Conservation (phyloP, 2,329 filamentous ascomycete species). For the Tolypocladium cylindrosporum region DNA sequence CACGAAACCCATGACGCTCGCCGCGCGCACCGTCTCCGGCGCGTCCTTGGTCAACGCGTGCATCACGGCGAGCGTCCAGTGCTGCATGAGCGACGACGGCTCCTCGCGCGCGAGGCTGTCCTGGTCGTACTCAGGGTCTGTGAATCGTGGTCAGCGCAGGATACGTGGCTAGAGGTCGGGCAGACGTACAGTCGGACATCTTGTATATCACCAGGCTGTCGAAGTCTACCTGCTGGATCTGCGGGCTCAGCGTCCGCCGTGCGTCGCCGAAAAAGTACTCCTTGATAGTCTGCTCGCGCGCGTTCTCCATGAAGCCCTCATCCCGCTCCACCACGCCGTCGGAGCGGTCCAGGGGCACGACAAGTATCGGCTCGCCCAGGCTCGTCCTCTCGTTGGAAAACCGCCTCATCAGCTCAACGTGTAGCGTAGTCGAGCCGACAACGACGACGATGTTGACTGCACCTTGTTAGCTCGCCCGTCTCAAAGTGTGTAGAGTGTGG, state of each 20-base stretch:
- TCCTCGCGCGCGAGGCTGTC: conserved; percentile 52
- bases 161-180: background rate
- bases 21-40: conserved; percentile 64
- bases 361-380: conserved; percentile 57
- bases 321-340: conserved; percentile 75
- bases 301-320: conserved; percentile 60
- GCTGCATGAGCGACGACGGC: conserved; percentile 59
- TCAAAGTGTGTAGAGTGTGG: background rate
- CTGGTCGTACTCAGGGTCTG: conserved; percentile 18
- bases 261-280: conserved; percentile 90
- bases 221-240: conserved; percentile 78
- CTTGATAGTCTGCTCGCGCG: conserved; percentile 67
- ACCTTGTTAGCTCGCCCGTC: conserved; percentile 22
- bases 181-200: conserved; percentile 46
- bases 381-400: conserved; percentile 49
- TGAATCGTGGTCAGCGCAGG: background rate
- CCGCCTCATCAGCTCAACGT: conserved; percentile 62
- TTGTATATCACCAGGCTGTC: conserved; percentile 64
- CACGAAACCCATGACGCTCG: conserved; percentile 83
- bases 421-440: conserved; percentile 67
- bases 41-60: conserved; percentile 61
- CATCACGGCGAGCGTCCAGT: conserved; percentile 78
- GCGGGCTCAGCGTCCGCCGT: conserved; percentile 69
- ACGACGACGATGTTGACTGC: conserved; percentile 73
- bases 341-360: conserved; percentile 75